Evolutionary conservation across 75 land plant genomes (phyloP), one percentile per base, ranked within the genome.

Genomic region (Picea glauca): DNA sequence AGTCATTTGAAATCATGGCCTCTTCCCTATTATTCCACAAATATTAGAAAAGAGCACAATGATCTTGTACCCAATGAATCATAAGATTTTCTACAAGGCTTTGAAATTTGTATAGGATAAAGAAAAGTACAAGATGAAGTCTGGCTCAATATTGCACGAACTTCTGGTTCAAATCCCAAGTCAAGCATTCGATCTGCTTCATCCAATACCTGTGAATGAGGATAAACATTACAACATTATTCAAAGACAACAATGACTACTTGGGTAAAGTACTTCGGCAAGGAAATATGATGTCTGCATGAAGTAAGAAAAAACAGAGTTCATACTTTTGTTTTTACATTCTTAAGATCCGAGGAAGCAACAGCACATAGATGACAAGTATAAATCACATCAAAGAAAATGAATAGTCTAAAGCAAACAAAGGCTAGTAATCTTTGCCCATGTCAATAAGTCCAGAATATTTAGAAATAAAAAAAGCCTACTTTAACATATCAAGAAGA

Each of bases 171-270:
- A 82, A 96, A 96, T 75, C 99, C 99, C 84, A 94, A 85, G 77
- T 96, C 99, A 76, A 96, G 89, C 99, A 96, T 96, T 32, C 99
- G 83, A 85, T 96, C 99, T 73, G 99, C 99, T 84, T 96, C 99
- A 90, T 96, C 99, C 15, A 96, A 83, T 70, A 96, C 94, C 98
- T 96, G 62, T 54, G 11, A 70, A 43, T 21, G n/a, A 70, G 21
- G 13, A n/a, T 35, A 70, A 70, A 38, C 23, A 54, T 38, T 50
- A 50, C 11, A 50, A 50, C 54, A 50, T 66, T 18, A 70, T n/a
- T 70, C 73, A 18, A 1, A 1, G 50, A 68, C 20, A n/a, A 43
- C 38, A 70, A 43, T 8, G 20, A 38, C 50, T 70, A 3, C 74
- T 20, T 43, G 54, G 11, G n/a, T 17, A 70, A 12, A 70, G n/a